These are phyloP conservation scores for Basipetospora chlamydospora DNA, from an alignment of 2,329 filamentous ascomycete species.

Conservation along the genomic window DNA sequence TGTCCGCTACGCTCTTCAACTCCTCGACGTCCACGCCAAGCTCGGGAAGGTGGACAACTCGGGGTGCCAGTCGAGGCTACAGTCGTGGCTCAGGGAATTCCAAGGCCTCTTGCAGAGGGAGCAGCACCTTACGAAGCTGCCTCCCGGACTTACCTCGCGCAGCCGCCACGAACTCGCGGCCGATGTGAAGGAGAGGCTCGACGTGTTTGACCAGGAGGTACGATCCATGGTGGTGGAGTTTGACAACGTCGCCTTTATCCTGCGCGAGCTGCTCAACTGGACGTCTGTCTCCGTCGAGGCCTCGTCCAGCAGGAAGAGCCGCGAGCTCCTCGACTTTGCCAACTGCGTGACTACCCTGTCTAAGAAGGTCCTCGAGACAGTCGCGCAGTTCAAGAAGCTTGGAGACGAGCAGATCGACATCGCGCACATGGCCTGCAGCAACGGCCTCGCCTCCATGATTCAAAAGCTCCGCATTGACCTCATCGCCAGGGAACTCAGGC, in stretches of 20 bases:
- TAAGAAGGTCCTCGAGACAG: constrained; percentile 63
- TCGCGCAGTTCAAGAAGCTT: constrained; percentile 55
- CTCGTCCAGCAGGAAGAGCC: constrained; percentile 10
- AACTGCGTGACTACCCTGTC: constrained; percentile 47
- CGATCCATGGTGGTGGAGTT: constrained; percentile 21
- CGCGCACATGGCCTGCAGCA: constrained; percentile 3
- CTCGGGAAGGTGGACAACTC: constrained; percentile 40
- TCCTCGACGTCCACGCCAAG: constrained; percentile 53
- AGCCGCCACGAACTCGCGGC: constrained; percentile 18
- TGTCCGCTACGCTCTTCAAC: constrained; percentile 43
- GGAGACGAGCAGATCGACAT: constrained; percentile 15
- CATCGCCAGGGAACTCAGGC: constrained; percentile 28
- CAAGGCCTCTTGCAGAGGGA: constrained; percentile 26
- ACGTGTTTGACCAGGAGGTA: constrained; percentile 25
- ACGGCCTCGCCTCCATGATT: constrained; percentile 24
- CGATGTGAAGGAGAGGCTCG: constrained; percentile 22
- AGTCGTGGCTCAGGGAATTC: constrained; percentile 35
- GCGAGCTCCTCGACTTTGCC: constrained; percentile 30
- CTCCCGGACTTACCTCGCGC: constrained; percentile 31
- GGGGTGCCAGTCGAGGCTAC: constrained; percentile 27
- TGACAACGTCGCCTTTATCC: constrained; percentile 47
- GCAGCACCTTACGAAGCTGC: constrained; percentile 30
- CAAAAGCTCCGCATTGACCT: constrained; percentile 44
- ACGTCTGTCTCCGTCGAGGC: constrained; percentile 21
- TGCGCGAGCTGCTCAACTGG: constrained; percentile 56